phyloP scores from a whole-genome alignment of 2,329 filamentous ascomycete genomes.

The Colletotrichum kahawae region DNA sequence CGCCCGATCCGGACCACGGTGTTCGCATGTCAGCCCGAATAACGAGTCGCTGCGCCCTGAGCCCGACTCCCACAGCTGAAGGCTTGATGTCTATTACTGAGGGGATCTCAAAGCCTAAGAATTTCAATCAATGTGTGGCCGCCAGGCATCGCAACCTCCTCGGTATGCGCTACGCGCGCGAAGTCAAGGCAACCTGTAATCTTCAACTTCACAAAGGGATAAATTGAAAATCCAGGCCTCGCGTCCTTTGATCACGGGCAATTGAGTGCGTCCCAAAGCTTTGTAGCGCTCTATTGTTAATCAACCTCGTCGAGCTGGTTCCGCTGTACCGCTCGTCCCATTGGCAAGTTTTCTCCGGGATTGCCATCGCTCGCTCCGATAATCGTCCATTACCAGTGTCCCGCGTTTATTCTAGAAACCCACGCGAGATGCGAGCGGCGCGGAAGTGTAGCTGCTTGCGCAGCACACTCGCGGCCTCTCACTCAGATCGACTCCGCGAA shows the following conservation, averaged over 20 bases:
- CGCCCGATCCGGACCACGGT: not conserved
- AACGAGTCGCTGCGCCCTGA: not conserved
- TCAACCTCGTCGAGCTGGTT: no score
- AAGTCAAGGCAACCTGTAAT: not conserved
- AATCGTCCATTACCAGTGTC: not conserved
- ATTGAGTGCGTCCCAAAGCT: no score
- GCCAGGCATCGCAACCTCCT: not conserved
- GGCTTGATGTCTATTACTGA: not conserved
- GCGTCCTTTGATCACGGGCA: no score
- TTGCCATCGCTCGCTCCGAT: not conserved
- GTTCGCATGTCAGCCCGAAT: not conserved
- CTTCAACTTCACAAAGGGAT: not conserved
- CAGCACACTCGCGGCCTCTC: not conserved
- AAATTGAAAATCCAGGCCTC: not conserved
- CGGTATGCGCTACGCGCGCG: not conserved
- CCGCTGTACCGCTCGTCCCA: not conserved
- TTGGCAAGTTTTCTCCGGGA: not conserved
- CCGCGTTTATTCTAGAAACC: not conserved
- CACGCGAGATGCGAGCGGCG: rapidly evolving
- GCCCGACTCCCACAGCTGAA: not conserved
- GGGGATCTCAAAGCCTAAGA: not conserved
- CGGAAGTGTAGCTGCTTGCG: not conserved
- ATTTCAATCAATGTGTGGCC: rapidly evolving
- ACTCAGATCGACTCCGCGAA: rapidly evolving
- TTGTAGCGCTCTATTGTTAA: no score